Base-by-base conservation (phyloP, 495 filamentous ascomycete genomes). In the Aspergillus hancockii region DNA sequence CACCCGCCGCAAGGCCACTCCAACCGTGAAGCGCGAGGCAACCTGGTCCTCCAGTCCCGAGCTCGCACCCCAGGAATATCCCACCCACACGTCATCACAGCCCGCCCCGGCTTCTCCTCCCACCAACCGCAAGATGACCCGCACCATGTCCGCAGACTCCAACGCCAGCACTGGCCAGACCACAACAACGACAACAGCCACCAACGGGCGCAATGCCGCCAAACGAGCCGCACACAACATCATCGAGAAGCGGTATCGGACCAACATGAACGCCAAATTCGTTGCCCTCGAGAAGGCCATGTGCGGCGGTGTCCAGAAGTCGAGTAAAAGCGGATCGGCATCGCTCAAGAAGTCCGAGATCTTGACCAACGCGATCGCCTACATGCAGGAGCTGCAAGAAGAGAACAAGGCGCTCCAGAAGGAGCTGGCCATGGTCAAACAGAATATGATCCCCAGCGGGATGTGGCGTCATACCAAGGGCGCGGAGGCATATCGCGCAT, bases 351-450 rank as follows among this genome's bases (percentile, higher is more conserved):
- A 80, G 54, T 79, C 75, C 0, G 83, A 82, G 43, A 85, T 92
- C 46, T 74, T 96, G 49, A 82, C 81, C 60, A 82, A 85, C 67
- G 84, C 84, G 16, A 82, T 96, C 19, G 84, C 90, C 41, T 88
- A 91, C 49, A 78, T 96, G 68, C 82, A 85, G 50, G 81, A 72
- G 18, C 59, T 80, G 38, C 75, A 80, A 55, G 72, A 75, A 49
- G 70, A 75, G 59, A 80, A 77, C 32, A 67, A 70, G 43, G 64
- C 70, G 0, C 50, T 78, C 43, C 69, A 72, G 38, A 75, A 74
- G 64, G 77, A 80, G 58, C 25, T 80, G 34, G 58, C 63, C 0
- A 22, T 77, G 8, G 32, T 78, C 38, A 75, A 73, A 55, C 71
- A 75, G 52, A 71, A 71, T 50, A 21, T 75, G 45, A 21, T 74